phyloP scores from a whole-genome alignment of 306 rosid genomes.

The Morella rubra region DNA sequence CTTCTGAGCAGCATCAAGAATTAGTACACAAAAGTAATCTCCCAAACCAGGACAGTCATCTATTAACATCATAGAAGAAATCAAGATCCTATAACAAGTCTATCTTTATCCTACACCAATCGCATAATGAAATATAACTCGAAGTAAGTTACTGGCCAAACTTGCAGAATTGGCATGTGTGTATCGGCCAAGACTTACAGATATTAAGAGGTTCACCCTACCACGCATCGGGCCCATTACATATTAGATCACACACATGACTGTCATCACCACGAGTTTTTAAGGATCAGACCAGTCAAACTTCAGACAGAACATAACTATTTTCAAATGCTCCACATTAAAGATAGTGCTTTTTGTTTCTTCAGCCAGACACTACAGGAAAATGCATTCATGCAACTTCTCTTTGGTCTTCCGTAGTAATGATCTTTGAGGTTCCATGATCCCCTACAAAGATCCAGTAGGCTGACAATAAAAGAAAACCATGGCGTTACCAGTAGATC shows the following conservation, averaged over 20 bases:
- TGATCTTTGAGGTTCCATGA: slow-evolving; percentile 7
- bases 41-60: background rate
- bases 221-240: slow-evolving; percentile 8
- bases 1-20: background rate
- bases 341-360: no score
- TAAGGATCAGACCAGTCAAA: slow-evolving; percentile 28
- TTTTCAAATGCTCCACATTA: no score
- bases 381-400: slow-evolving; percentile 23
- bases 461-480: slow-evolving; percentile 53
- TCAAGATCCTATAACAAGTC: background rate
- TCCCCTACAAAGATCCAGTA: slow-evolving; percentile 38
- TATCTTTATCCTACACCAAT: background rate
- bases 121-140: background rate
- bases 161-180: background rate
- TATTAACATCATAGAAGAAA: background rate
- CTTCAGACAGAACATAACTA: slow-evolving; percentile 15
- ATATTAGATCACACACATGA: slow-evolving; percentile 9
- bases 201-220: slow-evolving; percentile 21
- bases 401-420: slow-evolving; percentile 32
- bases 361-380: background rate
- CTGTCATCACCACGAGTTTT: slow-evolving; percentile 28
- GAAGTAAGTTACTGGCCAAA: background rate
- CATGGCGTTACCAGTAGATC: slow-evolving; percentile 47
- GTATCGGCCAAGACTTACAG: slow-evolving; percentile 3
- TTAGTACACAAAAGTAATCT: background rate